These are phyloP conservation scores for Skeletonema marinoi DNA, from an alignment of 108 stramenopile genomes.

Conservation along the genomic window DNA sequence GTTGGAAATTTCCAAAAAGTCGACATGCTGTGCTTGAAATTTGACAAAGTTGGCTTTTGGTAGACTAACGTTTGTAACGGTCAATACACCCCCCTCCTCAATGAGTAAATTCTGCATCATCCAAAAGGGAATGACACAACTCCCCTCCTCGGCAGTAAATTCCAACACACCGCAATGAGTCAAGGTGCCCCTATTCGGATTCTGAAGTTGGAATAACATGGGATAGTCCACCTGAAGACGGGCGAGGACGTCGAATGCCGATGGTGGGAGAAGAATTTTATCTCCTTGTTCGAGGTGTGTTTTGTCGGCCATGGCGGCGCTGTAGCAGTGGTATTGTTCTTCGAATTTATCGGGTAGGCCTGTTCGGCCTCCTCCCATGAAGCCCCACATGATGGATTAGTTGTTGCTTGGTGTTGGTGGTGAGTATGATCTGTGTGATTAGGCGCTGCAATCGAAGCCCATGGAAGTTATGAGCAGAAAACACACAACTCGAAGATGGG, in stretches of 20 bases:
- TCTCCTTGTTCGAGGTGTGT: conserved; percentile 93
- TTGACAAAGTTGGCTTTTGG: conserved; percentile 98
- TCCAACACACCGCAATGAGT: conserved; percentile 98
- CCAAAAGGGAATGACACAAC: conserved; percentile 98
- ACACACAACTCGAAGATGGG: no score
- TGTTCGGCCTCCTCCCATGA: conserved; percentile 32
- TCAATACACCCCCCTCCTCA: conserved; percentile 90
- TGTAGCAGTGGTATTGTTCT: conserved; percentile 93
- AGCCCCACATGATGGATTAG: conserved; percentile 25
- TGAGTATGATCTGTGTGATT: not conserved
- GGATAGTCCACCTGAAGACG: conserved; percentile 93
- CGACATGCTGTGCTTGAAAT: conserved; percentile 97
- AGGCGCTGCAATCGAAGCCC: not conserved
- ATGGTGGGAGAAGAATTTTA: conserved; percentile 97
- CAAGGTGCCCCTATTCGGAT: conserved; percentile 54
- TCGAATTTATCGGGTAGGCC: conserved; percentile 61
- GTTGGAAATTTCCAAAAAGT: conserved; percentile 98
- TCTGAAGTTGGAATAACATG: conserved; percentile 88
- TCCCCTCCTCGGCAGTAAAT: conserved; percentile 99
- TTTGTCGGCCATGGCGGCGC: conserved; percentile 90
- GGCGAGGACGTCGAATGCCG: conserved; percentile 96
- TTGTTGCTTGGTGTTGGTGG: no score
- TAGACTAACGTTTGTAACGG: conserved; percentile 92
- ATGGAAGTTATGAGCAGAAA: not conserved
- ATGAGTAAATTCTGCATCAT: conserved; percentile 97